These are phyloP conservation scores for Aspergillus thermomutatus DNA, from an alignment of 2,329 filamentous ascomycete genomes.

Conservation along the genomic window DNA sequence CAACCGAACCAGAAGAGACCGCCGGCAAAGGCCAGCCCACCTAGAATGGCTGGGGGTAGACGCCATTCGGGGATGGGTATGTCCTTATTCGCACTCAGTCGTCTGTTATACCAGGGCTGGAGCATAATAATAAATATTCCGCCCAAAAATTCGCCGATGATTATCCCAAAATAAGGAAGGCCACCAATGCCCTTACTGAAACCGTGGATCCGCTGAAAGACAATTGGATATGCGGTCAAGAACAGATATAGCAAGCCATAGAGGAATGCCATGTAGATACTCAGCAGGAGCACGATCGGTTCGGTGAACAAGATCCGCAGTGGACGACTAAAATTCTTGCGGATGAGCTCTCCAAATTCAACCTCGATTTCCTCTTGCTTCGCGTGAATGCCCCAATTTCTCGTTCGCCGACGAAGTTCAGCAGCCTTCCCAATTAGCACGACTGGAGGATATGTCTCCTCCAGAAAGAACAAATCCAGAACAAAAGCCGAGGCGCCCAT, in stretches of 20 bases:
- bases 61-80: slow-evolving; percentile 57
- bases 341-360: slow-evolving; percentile 43
- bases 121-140: slow-evolving; percentile 62
- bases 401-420: slow-evolving; percentile 48
- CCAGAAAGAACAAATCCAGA: slow-evolving; percentile 36
- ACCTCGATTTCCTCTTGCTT: slow-evolving; percentile 50
- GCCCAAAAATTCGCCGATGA: slow-evolving; percentile 67
- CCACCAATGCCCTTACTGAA: slow-evolving; percentile 69
- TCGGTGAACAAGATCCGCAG: slow-evolving; percentile 35
- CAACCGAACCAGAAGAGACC: slow-evolving; percentile 78
- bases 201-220: slow-evolving; percentile 55
- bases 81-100: slow-evolving; percentile 63
- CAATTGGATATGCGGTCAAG: slow-evolving; percentile 34
- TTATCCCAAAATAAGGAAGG: slow-evolving; percentile 81
- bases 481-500: slow-evolving; percentile 47
- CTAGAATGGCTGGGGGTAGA: slow-evolving; percentile 50
- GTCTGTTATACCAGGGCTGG: slow-evolving; percentile 65
- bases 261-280: slow-evolving; percentile 32
- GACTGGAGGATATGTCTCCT: slow-evolving; percentile 52
- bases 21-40: slow-evolving; percentile 50
- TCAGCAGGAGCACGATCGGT: slow-evolving; percentile 35
- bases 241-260: slow-evolving; percentile 26
- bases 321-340: slow-evolving; percentile 45
- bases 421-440: slow-evolving; percentile 51
- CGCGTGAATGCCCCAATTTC: slow-evolving; percentile 56